Evolutionary conservation across 805 yeast species (phyloP), one percentile per base, ranked within the genome.

Genomic region (Nakazawaea holstii): DNA sequence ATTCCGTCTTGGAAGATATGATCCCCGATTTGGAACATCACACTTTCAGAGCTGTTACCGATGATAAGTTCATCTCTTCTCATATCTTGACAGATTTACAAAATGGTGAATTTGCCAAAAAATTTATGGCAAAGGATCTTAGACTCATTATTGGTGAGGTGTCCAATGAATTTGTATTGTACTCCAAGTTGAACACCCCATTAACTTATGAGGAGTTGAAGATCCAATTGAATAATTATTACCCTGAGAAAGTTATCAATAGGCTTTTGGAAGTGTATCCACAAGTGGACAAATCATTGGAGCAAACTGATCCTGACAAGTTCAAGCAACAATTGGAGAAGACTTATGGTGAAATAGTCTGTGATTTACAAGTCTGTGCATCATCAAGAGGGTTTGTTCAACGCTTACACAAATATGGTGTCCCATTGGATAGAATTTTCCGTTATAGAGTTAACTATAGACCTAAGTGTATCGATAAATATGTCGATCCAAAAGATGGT

Each of bases 1-100:
- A 47, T 27, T 6, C 28, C 17, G 45, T 9, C 2, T 40, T 61
- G 27, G 63, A 52, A 43, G 64, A 58, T 39, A 52, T 55, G 41
- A 60, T 66, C 33, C 59, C 60, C 28, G 51, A 54, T 5, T 49
- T 68, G 48, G 50, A 52, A 10, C 40, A 47, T 35, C 67, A 63
- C 49, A 65, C 69, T n/a, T 71, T 70, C 52, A 59, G 75, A 55
- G 73, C 73, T 8, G 66, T 67, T 26, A 62, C 72, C 3, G 75
- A 70, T 53, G 64, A 58, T 35, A 55, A 67, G 39, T 68, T 71
- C 55, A 63, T 71, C 8, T 48, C 67, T 2, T 44, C 59, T 3
- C 48, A 52, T 7, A 45, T 71, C 17, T 52, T 71, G n/a, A 35
- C 41, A 26, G 75, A 71, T 51, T 49, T 70, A 5, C 46, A 54